Percentiles rank a stretch among this genome's conserved stretches.
Evolutionary conservation across 2,329 filamentous ascomycete genomes (phyloP).

Genomic region (Pseudogymnoascus sp.): DNA sequence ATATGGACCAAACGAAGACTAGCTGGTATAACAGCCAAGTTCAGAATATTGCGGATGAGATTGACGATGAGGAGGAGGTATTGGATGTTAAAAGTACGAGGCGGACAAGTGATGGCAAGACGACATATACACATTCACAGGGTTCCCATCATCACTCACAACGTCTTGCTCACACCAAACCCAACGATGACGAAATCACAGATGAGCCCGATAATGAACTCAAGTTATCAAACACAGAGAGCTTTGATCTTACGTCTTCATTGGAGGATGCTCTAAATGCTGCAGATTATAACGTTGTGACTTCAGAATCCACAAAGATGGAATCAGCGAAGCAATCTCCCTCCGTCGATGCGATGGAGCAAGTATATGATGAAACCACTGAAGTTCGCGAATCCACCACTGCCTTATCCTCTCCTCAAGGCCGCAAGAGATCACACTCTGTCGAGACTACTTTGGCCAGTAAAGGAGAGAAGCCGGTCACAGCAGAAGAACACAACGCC

Average conservation of each 20-base stretch:
- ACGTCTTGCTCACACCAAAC: background rate
- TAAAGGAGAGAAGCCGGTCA: constrained; percentile 33
- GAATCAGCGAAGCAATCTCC: background rate
- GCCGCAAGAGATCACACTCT: background rate
- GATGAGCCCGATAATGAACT: background rate
- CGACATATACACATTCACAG: background rate
- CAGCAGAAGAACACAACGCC: constrained; percentile 89
- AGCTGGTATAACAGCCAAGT: constrained; percentile 80
- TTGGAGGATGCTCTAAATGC: constrained; percentile 28
- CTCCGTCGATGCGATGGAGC: background rate
- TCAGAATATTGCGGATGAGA: constrained; percentile 35
- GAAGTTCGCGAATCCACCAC: background rate
- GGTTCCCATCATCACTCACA: background rate
- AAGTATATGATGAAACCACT: constrained; percentile 9
- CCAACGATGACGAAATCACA: background rate
- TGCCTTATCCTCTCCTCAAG: background rate
- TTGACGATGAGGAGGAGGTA: constrained; percentile 35
- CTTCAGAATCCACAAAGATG: background rate
- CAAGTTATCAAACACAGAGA: constrained; percentile 10
- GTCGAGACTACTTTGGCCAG: background rate
- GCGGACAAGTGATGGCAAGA: constrained; percentile 9
- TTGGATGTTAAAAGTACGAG: background rate
- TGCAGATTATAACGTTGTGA: background rate
- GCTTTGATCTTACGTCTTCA: constrained; percentile 27
- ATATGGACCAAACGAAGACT: constrained; percentile 71